Percentiles rank a stretch among this genome's conserved stretches.
Evolutionary conservation across 345 rosid genomes (phyloP).

Genomic region (Hibiscus trionum): DNA sequence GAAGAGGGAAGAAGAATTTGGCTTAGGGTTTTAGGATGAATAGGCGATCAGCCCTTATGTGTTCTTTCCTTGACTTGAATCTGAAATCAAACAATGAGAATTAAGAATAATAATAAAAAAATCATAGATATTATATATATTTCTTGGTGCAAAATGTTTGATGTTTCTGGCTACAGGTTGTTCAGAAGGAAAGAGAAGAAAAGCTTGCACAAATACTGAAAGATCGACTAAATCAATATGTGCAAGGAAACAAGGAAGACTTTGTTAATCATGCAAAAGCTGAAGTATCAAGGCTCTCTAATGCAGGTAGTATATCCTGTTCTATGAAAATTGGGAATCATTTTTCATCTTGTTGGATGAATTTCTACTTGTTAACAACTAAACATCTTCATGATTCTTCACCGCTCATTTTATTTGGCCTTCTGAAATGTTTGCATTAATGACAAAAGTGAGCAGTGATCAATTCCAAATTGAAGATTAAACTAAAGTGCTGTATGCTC

Average conservation of each 20-base stretch:
- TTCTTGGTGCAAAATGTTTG: conserved; percentile 4
- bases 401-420: background rate
- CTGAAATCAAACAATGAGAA: too few species aligned
- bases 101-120: too few species aligned
- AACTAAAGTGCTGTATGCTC: background rate
- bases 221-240: conserved; percentile 68
- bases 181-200: conserved; percentile 96
- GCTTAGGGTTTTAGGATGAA: too few species aligned
- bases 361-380: background rate
- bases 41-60: too few species aligned
- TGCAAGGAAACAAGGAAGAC: conserved; percentile 63
- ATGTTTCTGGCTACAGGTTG: conserved; percentile 42
- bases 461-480: background rate
- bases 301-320: conserved; percentile 51
- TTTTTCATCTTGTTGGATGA: background rate
- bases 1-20: too few species aligned
- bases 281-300: conserved; percentile 80
- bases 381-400: background rate
- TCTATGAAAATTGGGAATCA: background rate
- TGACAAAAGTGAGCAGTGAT: background rate
- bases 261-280: conserved; percentile 63
- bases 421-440: background rate
- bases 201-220: conserved; percentile 66
- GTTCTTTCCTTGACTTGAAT: too few species aligned
- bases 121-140: background rate